These are phyloP conservation scores for Colletotrichum agaves DNA, from an alignment of 2,329 filamentous ascomycete species.

Conservation along the genomic window DNA sequence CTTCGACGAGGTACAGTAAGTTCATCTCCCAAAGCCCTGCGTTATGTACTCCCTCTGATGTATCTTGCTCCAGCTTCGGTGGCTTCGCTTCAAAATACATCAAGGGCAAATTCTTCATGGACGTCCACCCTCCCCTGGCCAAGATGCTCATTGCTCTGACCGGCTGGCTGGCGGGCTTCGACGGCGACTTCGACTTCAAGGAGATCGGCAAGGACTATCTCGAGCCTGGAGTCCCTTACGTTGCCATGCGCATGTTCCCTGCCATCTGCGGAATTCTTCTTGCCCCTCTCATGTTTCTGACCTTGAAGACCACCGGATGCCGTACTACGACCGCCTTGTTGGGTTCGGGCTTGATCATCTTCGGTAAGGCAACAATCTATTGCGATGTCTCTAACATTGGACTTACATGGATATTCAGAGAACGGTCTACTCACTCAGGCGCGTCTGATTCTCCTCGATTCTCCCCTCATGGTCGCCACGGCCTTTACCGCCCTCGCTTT, in stretches of 20 bases:
- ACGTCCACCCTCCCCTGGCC: slow-evolving; percentile 96
- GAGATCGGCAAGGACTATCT: slow-evolving; percentile 99
- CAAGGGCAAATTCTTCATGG: slow-evolving; percentile 99
- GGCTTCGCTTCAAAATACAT: slow-evolving; percentile 99
- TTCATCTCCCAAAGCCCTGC: slow-evolving; percentile 43
- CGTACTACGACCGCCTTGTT: slow-evolving; percentile 85
- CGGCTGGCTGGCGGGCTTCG: slow-evolving; percentile 93
- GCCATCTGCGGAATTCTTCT: slow-evolving; percentile 89
- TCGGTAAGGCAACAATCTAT: slow-evolving; percentile 69
- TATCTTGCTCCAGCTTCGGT: slow-evolving; percentile 75
- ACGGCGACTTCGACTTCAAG: slow-evolving; percentile 98
- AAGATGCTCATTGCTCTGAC: slow-evolving; percentile 97
- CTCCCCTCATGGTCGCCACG: slow-evolving; percentile 91
- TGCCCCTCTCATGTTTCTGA: slow-evolving; percentile 93
- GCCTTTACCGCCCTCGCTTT: slow-evolving; percentile 91
- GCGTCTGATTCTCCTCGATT: slow-evolving; percentile 94
- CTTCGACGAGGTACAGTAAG: slow-evolving; percentile 99
- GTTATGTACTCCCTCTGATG: slow-evolving; percentile 4
- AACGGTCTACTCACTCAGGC: slow-evolving; percentile 96
- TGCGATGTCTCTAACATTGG: neutral
- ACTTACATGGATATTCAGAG: slow-evolving; percentile 65
- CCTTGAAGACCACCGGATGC: slow-evolving; percentile 89
- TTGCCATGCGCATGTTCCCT: slow-evolving; percentile 95
- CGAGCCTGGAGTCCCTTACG: slow-evolving; percentile 94
- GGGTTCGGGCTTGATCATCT: slow-evolving; percentile 88